phyloP scores from a whole-genome alignment of 441 rosid genomes.

The Breynia disticha region DNA sequence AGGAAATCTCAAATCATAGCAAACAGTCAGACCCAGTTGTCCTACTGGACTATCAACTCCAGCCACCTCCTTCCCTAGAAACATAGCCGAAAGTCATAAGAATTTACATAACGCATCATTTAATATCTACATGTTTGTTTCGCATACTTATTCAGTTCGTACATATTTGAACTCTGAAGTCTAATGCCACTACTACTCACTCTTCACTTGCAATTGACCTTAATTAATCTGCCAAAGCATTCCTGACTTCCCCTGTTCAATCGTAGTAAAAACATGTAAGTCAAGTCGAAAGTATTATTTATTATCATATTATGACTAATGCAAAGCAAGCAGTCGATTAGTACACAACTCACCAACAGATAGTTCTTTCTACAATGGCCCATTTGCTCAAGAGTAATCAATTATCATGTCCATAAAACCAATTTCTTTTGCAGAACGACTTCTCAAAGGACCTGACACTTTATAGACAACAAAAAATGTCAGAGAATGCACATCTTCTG shows the following conservation, averaged over 20 bases:
- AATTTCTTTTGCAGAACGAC: constrained; percentile 86
- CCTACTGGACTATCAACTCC: constrained; percentile 79
- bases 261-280: constrained; percentile 3
- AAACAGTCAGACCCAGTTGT: constrained; percentile 77
- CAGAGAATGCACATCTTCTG: neutral
- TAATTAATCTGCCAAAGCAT: too few species aligned
- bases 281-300: neutral
- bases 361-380: constrained; percentile 70
- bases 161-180: too few species aligned
- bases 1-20: constrained; percentile 95
- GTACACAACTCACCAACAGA: constrained; percentile 42
- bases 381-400: constrained; percentile 59
- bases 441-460: constrained; percentile 60
- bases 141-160: too few species aligned
- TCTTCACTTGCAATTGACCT: neutral
- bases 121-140: too few species aligned
- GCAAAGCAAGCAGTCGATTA: too few species aligned
- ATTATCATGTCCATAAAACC: constrained; percentile 82
- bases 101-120: too few species aligned
- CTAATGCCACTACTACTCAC: too few species aligned
- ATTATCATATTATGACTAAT: too few species aligned
- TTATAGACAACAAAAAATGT: neutral
- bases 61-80: constrained; percentile 57
- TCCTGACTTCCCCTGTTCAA: constrained; percentile 79
- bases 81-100: too few species aligned